These are phyloP conservation scores for Rhizophlyctis rosea DNA, from an alignment of 192 early-diverging fungal genomes.

Conservation along the genomic window DNA sequence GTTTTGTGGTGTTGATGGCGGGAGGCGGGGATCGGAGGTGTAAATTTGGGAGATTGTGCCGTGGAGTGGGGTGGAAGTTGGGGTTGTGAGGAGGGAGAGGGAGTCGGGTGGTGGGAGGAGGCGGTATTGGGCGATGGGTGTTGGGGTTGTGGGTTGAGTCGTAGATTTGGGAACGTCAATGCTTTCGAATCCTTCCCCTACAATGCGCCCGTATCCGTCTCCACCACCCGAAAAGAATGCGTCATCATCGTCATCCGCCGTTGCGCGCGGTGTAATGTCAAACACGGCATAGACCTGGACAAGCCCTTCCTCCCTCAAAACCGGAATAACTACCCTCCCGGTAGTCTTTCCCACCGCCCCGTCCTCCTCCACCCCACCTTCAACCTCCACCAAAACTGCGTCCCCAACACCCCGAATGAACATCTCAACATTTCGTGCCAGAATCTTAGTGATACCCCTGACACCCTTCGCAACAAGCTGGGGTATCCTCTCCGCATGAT, in stretches of 20 bases:
- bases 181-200: too few species aligned
- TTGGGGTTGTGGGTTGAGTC: too few species aligned
- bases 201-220: too few species aligned
- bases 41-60: not conserved
- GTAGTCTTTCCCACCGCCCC: too few species aligned
- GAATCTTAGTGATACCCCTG: not conserved
- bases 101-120: not conserved
- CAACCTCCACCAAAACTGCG: not conserved
- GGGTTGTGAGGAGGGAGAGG: not conserved
- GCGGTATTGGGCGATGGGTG: not conserved
- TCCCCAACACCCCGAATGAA: not conserved
- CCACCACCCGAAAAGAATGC: too few species aligned
- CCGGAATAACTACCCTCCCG: not conserved
- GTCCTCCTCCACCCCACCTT: not conserved
- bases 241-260: not conserved
- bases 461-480: not conserved
- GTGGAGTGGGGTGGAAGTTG: not conserved
- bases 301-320: not conserved
- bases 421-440: not conserved
- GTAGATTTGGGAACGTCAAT: too few species aligned
- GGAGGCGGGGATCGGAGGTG: not conserved
- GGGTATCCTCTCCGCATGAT: not conserved
- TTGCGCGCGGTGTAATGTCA: not conserved
- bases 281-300: not conserved
- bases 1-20: not conserved